phyloP scores from a whole-genome alignment of 345 rosid species.

The Bruguiera parviflora region DNA sequence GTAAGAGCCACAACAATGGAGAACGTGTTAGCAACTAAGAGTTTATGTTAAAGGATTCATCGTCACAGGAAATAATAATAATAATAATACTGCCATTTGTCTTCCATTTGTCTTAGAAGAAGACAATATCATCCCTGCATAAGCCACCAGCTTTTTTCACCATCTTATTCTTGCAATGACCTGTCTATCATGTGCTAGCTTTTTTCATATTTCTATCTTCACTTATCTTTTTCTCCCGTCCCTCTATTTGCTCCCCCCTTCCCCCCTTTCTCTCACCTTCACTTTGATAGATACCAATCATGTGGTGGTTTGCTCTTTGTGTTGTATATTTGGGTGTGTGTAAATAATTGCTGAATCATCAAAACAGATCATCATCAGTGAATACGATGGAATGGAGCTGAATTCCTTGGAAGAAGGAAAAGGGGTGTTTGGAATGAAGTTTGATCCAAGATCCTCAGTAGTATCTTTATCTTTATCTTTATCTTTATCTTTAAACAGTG shows the following conservation, averaged over 20 bases:
- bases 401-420: constrained; percentile 32
- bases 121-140: constrained; percentile 50
- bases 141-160: constrained; percentile 39
- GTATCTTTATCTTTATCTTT: neutral
- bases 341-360: constrained; percentile 37
- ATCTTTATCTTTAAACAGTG: neutral
- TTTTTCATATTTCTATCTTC: constrained; percentile 16
- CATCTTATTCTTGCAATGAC: constrained; percentile 38
- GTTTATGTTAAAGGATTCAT: neutral
- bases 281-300: constrained; percentile 4
- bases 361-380: constrained; percentile 11
- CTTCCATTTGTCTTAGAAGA: constrained; percentile 26
- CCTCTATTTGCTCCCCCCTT: constrained; percentile 2
- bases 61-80: too few species aligned
- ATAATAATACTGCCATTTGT: too few species aligned
- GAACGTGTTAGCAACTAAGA: too few species aligned
- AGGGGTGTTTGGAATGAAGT: constrained; percentile 56
- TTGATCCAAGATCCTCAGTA: constrained; percentile 40
- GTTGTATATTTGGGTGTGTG: constrained; percentile 6
- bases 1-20: too few species aligned
- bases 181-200: constrained; percentile 49
- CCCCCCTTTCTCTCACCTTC: constrained; percentile 18
- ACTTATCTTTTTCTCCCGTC: neutral
- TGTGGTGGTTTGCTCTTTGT: neutral
- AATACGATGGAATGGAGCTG: neutral